phyloP scores from a whole-genome alignment of 352 stramenopile genomes.

The Pelagophyceae sp. region DNA sequence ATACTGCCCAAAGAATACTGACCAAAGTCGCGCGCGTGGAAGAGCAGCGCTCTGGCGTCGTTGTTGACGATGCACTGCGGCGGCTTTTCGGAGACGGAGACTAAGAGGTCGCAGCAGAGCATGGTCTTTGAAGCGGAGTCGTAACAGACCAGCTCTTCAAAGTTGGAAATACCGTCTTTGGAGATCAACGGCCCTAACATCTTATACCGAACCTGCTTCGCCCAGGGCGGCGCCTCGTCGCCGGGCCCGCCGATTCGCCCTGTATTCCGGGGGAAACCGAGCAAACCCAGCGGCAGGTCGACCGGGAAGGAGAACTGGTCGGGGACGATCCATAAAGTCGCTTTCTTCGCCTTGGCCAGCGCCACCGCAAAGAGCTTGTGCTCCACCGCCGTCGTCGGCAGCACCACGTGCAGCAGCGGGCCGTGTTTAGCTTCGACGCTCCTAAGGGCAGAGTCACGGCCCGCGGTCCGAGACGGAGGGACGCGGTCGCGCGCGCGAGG shows the following conservation, averaged over 20 bases:
- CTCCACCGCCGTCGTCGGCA: conserved; percentile 42
- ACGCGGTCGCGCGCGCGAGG: too few relatives aligned
- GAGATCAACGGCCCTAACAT: conserved; percentile 30
- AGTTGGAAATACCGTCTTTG: conserved; percentile 32
- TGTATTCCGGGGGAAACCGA: background rate
- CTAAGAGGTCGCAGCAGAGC: conserved; percentile 42
- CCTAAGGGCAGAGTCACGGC: too few relatives aligned
- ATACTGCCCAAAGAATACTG: too few relatives aligned
- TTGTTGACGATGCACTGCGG: conserved; percentile 35
- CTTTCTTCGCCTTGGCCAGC: conserved; percentile 29
- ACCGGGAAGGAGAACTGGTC: conserved; percentile 43
- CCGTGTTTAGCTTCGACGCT: conserved; percentile 42
- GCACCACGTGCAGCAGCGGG: conserved; percentile 39
- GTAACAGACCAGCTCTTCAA: conserved; percentile 43
- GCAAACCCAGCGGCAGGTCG: conserved; percentile 28
- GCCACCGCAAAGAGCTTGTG: conserved; percentile 48
- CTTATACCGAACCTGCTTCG: background rate
- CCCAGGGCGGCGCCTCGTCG: background rate
- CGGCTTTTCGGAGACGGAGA: conserved; percentile 37
- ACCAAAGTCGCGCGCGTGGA: conserved; percentile 43
- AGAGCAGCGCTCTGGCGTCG: conserved; percentile 40
- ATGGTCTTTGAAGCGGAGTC: conserved; percentile 42
- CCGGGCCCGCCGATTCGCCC: too few relatives aligned
- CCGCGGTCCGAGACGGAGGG: too few relatives aligned
- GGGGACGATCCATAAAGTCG: conserved; percentile 37